Evolutionary conservation across 73 alveolate species (phyloP), one percentile per base, ranked within the genome.

Genomic region (Paramecium bursaria): DNA sequence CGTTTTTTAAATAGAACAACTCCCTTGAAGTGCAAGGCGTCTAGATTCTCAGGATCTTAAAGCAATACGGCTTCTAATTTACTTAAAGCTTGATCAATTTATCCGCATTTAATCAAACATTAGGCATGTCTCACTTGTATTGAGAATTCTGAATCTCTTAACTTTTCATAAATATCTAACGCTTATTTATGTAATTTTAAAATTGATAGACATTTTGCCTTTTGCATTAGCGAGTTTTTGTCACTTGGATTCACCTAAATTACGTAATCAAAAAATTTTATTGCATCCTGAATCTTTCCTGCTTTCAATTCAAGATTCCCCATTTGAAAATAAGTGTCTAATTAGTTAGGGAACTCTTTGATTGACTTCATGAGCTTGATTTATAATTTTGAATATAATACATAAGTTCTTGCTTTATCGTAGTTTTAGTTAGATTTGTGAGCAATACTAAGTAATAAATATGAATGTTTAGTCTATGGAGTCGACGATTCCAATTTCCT

Each of bases 361-460:
- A 35, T 5, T 39, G 26, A 3, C 10, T 0, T 5, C 33, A 39
- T 2, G n/a, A n/a, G n/a, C n/a, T n/a, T n/a, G n/a, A n/a, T n/a
- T n/a, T n/a, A n/a, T n/a, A n/a, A n/a, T n/a, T n/a, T n/a, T n/a
- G n/a, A n/a, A n/a, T n/a, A n/a, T n/a, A n/a, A n/a, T 67, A 67
- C 53, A 35, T 47, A 67, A 35, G 23, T 31, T 17, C 55, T 67
- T 15, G 82, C 82, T 67, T 67, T 67, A 21, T 67, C 82, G 11
- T 39, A 67, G 33, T 67, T 9, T 21, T 67, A 39, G 48, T 39
- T 2, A 25, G 33, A 15, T 15, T 67, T 67, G 14, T 33, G 44
- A 4, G 82, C 55, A 9, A 67, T 42, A 1, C 82, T 57, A 21
- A 35, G 21, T 25, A 67, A 25, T 15, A 67, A 42, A 27, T 67